Evolutionary conservation across 169 alveolate species (phyloP).

Genomic region (Plasmodium cynomolgi): DNA sequence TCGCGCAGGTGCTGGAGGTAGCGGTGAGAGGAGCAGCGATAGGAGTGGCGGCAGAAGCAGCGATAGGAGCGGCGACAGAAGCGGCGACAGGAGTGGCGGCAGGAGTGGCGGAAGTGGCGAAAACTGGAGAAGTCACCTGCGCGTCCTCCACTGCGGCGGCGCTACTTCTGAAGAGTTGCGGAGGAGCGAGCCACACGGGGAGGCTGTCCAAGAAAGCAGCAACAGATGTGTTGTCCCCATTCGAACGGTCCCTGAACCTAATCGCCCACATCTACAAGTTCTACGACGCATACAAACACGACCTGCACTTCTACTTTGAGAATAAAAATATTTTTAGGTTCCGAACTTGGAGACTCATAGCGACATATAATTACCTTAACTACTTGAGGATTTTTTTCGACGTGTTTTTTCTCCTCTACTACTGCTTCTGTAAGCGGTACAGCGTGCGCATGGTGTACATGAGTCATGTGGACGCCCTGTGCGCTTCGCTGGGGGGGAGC

Average conservation of each 20-base stretch:
- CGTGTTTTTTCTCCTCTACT: conserved; percentile 29
- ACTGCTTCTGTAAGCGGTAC: conserved; percentile 2
- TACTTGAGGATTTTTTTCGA: conserved; percentile 17
- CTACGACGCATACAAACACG: conserved; percentile 31
- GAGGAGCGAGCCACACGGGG: neutral
- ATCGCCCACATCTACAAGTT: neutral
- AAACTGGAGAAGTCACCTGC: neutral
- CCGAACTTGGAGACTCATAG: conserved; percentile 21
- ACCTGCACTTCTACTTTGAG: neutral
- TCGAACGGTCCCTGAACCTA: neutral
- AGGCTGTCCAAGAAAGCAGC: neutral
- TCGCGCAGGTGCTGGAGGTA: neutral
- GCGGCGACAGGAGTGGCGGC: no score
- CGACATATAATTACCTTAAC: conserved; percentile 33
- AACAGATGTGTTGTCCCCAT: neutral
- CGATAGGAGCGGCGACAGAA: no score
- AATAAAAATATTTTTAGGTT: conserved; percentile 28
- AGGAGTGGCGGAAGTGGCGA: neutral
- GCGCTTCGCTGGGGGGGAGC: neutral
- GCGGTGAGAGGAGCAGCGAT: neutral
- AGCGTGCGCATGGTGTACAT: conserved; percentile 7
- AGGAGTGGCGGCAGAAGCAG: neutral
- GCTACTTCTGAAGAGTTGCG: neutral
- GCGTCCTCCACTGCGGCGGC: neutral
- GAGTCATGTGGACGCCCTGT: neutral